Conservation (phyloP, 345 rosid genomes). For the Excoecaria agallocha region DNA sequence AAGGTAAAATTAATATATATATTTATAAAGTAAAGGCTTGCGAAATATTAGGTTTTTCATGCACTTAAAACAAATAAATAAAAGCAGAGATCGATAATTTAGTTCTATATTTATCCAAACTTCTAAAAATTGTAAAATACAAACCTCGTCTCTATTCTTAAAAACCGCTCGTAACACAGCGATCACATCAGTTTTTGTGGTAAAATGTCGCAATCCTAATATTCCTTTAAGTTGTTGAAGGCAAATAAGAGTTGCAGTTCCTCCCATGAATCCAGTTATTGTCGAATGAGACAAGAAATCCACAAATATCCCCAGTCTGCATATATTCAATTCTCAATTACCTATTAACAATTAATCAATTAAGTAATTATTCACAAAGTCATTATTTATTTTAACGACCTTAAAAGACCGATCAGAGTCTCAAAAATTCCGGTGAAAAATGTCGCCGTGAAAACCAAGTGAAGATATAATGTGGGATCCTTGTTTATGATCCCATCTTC, state of each 20-base stretch:
- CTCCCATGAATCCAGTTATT: constrained; percentile 90
- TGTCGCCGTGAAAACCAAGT: constrained; percentile 67
- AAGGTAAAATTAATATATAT: too few species aligned
- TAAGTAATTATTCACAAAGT: too few species aligned
- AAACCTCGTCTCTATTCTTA: constrained; percentile 53
- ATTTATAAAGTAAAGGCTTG: too few species aligned
- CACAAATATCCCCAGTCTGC: constrained; percentile 76
- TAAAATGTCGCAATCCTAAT: constrained; percentile 67
- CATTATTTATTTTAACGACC: constrained; percentile 34
- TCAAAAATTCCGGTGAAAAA: constrained; percentile 77
- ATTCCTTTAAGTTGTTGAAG: constrained; percentile 83
- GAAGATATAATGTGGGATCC: constrained; percentile 59
- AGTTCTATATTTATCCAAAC: too few species aligned
- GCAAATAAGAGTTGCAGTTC: constrained; percentile 70
- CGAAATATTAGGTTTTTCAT: too few species aligned
- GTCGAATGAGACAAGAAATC: constrained; percentile 92
- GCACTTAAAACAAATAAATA: too few species aligned
- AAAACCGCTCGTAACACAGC: constrained; percentile 57
- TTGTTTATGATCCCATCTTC: constrained; percentile 29
- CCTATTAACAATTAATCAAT: neutral
- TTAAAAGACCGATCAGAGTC: constrained; percentile 54
- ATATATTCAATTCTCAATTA: neutral
- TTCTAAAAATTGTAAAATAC: neutral
- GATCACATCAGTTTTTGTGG: constrained; percentile 65
- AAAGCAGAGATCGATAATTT: too few species aligned